Percentiles rank a stretch among this genome's conserved stretches.
These are phyloP conservation scores for Termitomyces heimii DNA, from an alignment of 768 basidiomycete genomes.

Conservation along the genomic window DNA sequence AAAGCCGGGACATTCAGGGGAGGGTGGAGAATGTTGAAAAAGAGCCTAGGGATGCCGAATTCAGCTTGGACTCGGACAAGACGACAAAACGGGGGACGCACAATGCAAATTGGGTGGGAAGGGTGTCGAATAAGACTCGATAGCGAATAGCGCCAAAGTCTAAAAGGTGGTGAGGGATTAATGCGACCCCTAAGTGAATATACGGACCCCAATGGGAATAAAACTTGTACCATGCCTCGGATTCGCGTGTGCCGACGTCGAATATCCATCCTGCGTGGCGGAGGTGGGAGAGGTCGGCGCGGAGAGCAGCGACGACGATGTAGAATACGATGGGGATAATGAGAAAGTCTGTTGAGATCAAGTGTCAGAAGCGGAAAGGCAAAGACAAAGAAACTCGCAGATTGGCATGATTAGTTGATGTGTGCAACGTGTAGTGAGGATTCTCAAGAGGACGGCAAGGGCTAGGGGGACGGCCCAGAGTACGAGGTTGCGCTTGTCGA, in stretches of 20 bases:
- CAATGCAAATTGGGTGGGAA: slow-evolving; percentile 94
- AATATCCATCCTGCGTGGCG: slow-evolving; percentile 82
- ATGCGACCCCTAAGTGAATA: neutral
- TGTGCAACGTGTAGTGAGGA: slow-evolving; percentile 73
- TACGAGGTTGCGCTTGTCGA: slow-evolving; percentile 52
- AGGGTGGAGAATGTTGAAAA: slow-evolving; percentile 83
- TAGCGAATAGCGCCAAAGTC: slow-evolving; percentile 60
- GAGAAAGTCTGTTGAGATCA: slow-evolving; percentile 56
- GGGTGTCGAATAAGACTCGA: slow-evolving; percentile 66
- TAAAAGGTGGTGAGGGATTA: slow-evolving; percentile 18
- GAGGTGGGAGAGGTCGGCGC: slow-evolving; percentile 53
- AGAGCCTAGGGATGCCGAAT: slow-evolving; percentile 41
- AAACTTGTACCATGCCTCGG: slow-evolving; percentile 75
- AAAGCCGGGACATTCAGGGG: slow-evolving; percentile 88
- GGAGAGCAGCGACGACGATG: slow-evolving; percentile 58
- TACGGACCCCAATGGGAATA: slow-evolving; percentile 73
- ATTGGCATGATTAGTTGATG: slow-evolving; percentile 92
- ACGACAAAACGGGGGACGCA: slow-evolving; percentile 29
- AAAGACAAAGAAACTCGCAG: slow-evolving; percentile 41
- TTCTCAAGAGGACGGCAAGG: slow-evolving; percentile 69
- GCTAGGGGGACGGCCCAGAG: slow-evolving; percentile 79
- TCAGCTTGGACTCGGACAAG: neutral
- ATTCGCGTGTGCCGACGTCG: slow-evolving; percentile 42
- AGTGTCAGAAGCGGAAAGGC: neutral
- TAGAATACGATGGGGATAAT: slow-evolving; percentile 84